phyloP scores from a whole-genome alignment of 176 grass and related monocot species.

The Bothriochloa decipiens region DNA sequence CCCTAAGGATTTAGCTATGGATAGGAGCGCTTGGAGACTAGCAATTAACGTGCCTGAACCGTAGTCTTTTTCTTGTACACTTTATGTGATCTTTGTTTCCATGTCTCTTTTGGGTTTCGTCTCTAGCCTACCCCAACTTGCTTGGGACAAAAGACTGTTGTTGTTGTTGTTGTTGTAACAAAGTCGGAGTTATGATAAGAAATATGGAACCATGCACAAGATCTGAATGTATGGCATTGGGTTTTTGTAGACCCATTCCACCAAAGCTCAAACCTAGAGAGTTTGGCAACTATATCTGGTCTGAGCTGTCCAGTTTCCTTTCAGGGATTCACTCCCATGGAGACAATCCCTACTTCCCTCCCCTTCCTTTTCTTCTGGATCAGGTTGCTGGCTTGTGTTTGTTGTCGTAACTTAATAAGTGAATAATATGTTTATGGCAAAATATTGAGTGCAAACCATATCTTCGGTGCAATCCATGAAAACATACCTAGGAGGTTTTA shows the following conservation, averaged over 20 bases:
- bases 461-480: too few relatives aligned
- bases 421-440: neutral
- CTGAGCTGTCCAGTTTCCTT: neutral
- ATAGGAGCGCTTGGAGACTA: too few relatives aligned
- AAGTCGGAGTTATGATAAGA: neutral
- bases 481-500: too few relatives aligned
- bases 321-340: neutral
- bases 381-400: neutral
- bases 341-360: neutral
- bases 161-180: too few relatives aligned
- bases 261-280: neutral
- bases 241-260: neutral
- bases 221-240: neutral
- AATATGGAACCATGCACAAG: neutral
- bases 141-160: too few relatives aligned
- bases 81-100: too few relatives aligned
- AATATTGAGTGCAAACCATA: too few relatives aligned
- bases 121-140: too few relatives aligned
- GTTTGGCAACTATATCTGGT: neutral
- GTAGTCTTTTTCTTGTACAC: too few relatives aligned
- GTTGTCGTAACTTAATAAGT: slow-evolving; percentile 15
- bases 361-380: neutral
- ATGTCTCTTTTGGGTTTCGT: too few relatives aligned
- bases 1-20: too few relatives aligned
- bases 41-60: too few relatives aligned